Evolutionary conservation across 306 rosid species (phyloP), one percentile per base, ranked within the genome.

Genomic region (Pachyrhizus erosus): DNA sequence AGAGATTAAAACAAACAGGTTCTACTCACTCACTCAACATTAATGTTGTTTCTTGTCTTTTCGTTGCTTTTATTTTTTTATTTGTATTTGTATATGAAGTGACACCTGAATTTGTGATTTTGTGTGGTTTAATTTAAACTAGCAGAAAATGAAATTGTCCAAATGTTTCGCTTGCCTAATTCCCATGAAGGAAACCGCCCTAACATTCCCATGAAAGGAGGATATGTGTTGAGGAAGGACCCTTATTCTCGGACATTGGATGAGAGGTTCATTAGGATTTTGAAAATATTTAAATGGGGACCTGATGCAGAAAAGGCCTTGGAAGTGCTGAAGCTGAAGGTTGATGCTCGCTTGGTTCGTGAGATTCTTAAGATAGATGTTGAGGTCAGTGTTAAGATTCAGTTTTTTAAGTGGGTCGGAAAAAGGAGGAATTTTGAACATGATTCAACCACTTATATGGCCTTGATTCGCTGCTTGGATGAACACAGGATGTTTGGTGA

Each of bases 261-360:
- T 75, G 99, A 90, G 78, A 87, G 99, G 40, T 95, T 95, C 87
- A 91, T 86, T 61, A 89, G 94, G 89, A 96, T 93, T 76, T 88
- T 96, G 92, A 93, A 91, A 69, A 91, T 96, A 71, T 96, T 96
- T 77, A 96, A 93, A 80, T 96, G 98, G 99, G 99, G 99, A 3
- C 86, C 96, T 62, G 97, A 93, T 85, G 97, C 98, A 21, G 99
- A 96, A 82, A 95, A 91, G 89, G 99, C 99, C 3, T 68, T 93
- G 85, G 96, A 96, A 87, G 97, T 96, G 70, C 81, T 96, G 27
- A 93, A 91, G 87, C 79, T 96, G 83, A 91, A 88, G 84, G 91
- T 96, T 5, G 97, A 93, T 80, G 85, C 91, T 77, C 91, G 97
- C 45, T 82, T 96, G 87, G 96, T 96, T 79, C 92, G 91, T 0